Percentiles rank a stretch among this genome's conserved stretches.
Conservation (phyloP, 2,329 filamentous ascomycete species). For the Penicillium hesseltinei region DNA sequence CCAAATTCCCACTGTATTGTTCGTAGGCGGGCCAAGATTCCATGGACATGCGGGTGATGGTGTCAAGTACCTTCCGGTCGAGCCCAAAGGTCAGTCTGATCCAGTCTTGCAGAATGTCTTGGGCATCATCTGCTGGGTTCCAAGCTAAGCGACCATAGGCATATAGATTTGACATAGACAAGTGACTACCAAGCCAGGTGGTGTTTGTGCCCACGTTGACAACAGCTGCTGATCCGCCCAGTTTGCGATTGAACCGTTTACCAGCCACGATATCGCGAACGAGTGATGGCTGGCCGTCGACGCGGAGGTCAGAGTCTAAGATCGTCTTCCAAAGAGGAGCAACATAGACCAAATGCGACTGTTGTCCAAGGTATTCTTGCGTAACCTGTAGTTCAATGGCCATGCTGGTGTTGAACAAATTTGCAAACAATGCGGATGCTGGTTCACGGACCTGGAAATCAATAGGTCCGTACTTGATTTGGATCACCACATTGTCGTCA, state of each 20-base stretch:
- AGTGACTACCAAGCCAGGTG: conserved; percentile 68
- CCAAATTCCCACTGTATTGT: conserved; percentile 68
- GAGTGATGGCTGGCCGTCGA: conserved; percentile 55
- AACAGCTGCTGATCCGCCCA: conserved; percentile 65
- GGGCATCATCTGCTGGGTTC: conserved; percentile 54
- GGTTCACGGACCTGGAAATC: conserved; percentile 73
- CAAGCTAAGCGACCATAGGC: conserved; percentile 67
- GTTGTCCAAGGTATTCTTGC: conserved; percentile 71
- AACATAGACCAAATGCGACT: conserved; percentile 66
- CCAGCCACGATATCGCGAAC: conserved; percentile 63
- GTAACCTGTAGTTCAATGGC: conserved; percentile 66
- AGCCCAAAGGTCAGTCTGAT: conserved; percentile 64
- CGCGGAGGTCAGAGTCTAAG: conserved; percentile 64
- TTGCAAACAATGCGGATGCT: conserved; percentile 62
- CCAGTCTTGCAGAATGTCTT: conserved; percentile 62
- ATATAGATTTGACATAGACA: conserved; percentile 70
- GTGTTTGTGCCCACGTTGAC: conserved; percentile 65
- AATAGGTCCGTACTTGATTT: conserved; percentile 73
- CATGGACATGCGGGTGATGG: conserved; percentile 63
- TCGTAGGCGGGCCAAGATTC: conserved; percentile 70
- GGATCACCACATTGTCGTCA: conserved; percentile 67
- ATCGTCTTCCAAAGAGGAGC: conserved; percentile 67
- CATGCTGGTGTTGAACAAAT: conserved; percentile 47
- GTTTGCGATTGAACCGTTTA: conserved; percentile 55
- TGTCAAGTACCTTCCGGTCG: conserved; percentile 55